Base-by-base conservation (phyloP, 306 rosid species). In the Benincasa hispida region DNA sequence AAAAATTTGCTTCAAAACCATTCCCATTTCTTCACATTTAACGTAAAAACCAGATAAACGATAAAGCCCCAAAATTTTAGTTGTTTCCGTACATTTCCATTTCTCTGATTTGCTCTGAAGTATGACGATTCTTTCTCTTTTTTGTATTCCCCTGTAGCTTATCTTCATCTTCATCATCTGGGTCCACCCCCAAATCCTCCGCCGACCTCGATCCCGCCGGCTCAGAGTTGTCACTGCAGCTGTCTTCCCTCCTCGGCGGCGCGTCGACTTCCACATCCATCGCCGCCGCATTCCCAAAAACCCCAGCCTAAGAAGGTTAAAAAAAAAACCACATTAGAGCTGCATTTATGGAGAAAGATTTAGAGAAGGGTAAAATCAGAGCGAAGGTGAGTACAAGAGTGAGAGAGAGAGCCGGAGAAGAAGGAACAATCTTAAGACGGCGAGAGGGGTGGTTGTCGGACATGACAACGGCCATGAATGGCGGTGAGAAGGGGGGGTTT, bases 391-490 rank as follows among this genome's bases (percentile, higher is more conserved):
- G 54, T 90, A 94, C 98, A 24, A 94, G 98, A 83, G 95, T 92
- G 15, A 94, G 97, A 63, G 99, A 94, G 61, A 94, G 99, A 80
- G 99, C 93, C 4, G 99, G 99, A 66, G 97, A 88, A 30, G 91
- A 82, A 30, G 89, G 90, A 72, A 87, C 88, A 80, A 87, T 91
- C 85, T 90, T 85, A 35, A 82, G 6, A 12, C 55, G 96, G 83
- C 96, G 87, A 81, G 90, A 30, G 24, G 89, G 91, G 15, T 86
- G 96, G 76, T 87, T 88, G 70, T 89, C 90, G 51, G 98, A 87
- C 97, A 93, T 91, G 92, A 89, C 93, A 53, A 84, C 96, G 90
- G 86, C 96, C 98, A 93, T 88, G 86, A 79, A 74, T 74, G 34
- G 32, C 75, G 54, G 50, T 11, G 54, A 12, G n/a, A 41, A 2